These are phyloP conservation scores for Collybia mongolica DNA, from an alignment of 768 basidiomycete genomes.

Conservation along the genomic window DNA sequence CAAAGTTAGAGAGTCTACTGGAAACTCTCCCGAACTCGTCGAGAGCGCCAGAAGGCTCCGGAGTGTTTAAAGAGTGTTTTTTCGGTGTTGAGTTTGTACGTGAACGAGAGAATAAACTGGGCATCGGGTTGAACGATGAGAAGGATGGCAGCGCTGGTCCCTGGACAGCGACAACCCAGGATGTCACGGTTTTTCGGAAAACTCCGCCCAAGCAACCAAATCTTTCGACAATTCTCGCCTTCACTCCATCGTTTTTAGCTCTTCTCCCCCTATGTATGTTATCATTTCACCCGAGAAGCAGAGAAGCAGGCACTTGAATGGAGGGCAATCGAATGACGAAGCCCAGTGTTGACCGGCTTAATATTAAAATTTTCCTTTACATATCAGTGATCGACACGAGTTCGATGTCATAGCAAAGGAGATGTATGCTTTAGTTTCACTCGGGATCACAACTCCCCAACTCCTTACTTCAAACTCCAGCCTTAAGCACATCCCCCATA, in stretches of 20 bases:
- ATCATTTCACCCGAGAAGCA: background rate
- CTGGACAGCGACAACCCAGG: conserved; percentile 17
- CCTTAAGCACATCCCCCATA: background rate
- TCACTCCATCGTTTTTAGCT: background rate
- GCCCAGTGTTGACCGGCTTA: no score
- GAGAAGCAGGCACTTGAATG: background rate
- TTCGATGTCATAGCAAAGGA: background rate
- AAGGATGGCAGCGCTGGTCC: conserved; percentile 14
- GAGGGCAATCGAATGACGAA: no score
- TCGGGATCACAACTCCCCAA: background rate
- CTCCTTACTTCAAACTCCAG: background rate
- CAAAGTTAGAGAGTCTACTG: conserved; percentile 39
- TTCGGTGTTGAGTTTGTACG: conserved; percentile 60
- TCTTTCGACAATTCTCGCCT: background rate
- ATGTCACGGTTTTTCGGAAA: conserved; percentile 19
- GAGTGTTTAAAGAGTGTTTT: conserved; percentile 25
- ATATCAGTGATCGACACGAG: no score
- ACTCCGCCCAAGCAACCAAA: conserved; percentile 15
- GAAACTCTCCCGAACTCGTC: conserved; percentile 70
- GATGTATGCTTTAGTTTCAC: background rate
- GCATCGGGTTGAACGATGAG: conserved; percentile 52
- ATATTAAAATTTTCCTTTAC: no score
- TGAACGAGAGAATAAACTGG: conserved; percentile 71
- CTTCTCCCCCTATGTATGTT: background rate
- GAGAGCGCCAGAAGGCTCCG: conserved; percentile 26